Evolutionary conservation across 1,284 basidiomycete genomes (phyloP).

Genomic region (Naganishia liquefaciens): DNA sequence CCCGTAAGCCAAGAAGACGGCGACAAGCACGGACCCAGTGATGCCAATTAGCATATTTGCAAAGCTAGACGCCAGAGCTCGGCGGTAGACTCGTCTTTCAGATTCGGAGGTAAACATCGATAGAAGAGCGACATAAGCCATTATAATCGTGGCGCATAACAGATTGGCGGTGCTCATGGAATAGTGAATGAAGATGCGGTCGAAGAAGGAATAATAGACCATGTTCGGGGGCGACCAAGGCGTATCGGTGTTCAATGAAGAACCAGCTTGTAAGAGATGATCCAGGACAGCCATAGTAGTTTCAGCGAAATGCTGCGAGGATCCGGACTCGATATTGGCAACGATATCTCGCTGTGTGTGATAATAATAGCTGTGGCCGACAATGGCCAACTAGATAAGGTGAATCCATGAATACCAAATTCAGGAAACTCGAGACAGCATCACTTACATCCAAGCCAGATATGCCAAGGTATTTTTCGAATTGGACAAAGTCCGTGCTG

Average conservation of each 20-base stretch:
- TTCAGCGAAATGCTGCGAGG: slow-evolving; percentile 86
- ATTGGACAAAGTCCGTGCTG: slow-evolving; percentile 92
- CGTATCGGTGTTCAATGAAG: slow-evolving; percentile 42
- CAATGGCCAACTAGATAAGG: slow-evolving; percentile 75
- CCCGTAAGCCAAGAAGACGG: slow-evolving; percentile 66
- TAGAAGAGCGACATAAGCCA: slow-evolving; percentile 58
- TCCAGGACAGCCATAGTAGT: slow-evolving; percentile 81
- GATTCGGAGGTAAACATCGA: slow-evolving; percentile 43
- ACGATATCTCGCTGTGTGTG: slow-evolving; percentile 86
- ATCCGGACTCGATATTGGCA: slow-evolving; percentile 76
- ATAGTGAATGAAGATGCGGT: slow-evolving; percentile 68
- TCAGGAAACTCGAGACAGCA: slow-evolving; percentile 1
- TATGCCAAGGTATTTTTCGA: slow-evolving; percentile 84
- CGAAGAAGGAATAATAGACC: slow-evolving; percentile 74
- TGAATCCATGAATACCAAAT: slow-evolving; percentile 6
- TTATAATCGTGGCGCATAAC: slow-evolving; percentile 62
- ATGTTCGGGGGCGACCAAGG: slow-evolving; percentile 49
- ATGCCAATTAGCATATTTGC: slow-evolving; percentile 56
- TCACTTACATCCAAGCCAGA: slow-evolving; percentile 75
- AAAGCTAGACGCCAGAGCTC: slow-evolving; percentile 61
- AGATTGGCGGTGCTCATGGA: slow-evolving; percentile 69
- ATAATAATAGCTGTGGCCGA: slow-evolving; percentile 86
- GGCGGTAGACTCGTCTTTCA: slow-evolving; percentile 51
- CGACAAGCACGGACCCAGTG: slow-evolving; percentile 69
- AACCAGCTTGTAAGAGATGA: slow-evolving; percentile 63